phyloP scores from a whole-genome alignment of 163 green algal species.

The Scenedesmus sp. region DNA sequence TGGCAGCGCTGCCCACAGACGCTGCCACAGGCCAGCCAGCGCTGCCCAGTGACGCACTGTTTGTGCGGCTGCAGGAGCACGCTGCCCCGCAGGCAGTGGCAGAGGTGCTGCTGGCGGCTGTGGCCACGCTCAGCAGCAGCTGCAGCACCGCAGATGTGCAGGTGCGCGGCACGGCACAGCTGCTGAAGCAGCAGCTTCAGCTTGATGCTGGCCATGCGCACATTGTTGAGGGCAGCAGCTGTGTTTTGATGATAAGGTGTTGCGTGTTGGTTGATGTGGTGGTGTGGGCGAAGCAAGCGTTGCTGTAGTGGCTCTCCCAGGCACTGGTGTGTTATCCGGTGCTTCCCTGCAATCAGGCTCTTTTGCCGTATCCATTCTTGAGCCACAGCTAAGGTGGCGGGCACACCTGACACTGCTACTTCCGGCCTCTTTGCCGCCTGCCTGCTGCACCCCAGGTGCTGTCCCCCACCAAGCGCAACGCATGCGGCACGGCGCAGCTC shows the following conservation, averaged over 20 bases:
- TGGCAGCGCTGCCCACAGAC: background rate
- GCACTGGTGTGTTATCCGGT: too few relatives aligned
- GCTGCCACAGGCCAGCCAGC: background rate
- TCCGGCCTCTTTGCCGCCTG: too few relatives aligned
- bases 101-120: background rate
- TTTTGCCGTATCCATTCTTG: too few relatives aligned
- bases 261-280: too few relatives aligned
- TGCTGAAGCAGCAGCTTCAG: too few relatives aligned
- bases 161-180: slow-evolving; percentile 1
- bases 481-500: slow-evolving; percentile 58
- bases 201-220: background rate
- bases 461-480: slow-evolving; percentile 70
- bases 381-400: background rate
- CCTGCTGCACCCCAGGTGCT: slow-evolving; percentile 73
- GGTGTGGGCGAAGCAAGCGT: too few relatives aligned
- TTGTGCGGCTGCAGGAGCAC: slow-evolving; percentile 35
- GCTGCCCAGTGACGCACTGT: slow-evolving; percentile 43
- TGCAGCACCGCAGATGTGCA: slow-evolving; percentile 54
- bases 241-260: too few relatives aligned
- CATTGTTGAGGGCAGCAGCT: background rate
- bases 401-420: too few relatives aligned
- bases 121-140: slow-evolving; percentile 19
- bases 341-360: too few relatives aligned
- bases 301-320: too few relatives aligned
- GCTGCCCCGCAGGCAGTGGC: background rate